Evolutionary conservation across 306 rosid species (phyloP), one percentile per base, ranked within the genome.

Genomic region (Gastrolobium bilobum): DNA sequence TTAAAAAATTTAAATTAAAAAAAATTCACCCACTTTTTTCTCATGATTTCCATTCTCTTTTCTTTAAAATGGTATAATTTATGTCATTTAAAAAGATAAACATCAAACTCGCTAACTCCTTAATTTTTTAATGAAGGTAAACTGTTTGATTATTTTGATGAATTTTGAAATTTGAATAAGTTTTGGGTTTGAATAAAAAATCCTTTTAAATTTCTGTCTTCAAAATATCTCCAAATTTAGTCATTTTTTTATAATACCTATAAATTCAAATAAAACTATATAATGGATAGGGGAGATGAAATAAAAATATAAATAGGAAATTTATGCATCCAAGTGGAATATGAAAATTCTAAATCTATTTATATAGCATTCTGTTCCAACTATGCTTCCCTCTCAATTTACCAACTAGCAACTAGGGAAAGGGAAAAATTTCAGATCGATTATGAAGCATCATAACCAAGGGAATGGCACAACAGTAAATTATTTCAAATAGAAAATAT

Each of bases 401-500:
- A 20, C 69, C 58, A 44, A 33, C 26, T 29, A 35, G 20, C 6
- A 7, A 30, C 7, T 64, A 43, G 8, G 8, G 71, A 31, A 43
- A 8, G 2, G 69, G 2, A 6, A 5, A 11, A 33, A n/a, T 13
- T 69, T 8, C 77, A 40, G 11, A 51, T 10, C 65, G 26, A 39
- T 7, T 57, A 6, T 6, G 5, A 9, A 37, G 7, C 5, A 47
- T 62, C 26, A 20, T 20, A 20, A 4, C 38, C 10, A 15, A 43
- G 37, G 52, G 34, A 54, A 64, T 8, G 30, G 1, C 7, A 2
- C 20, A 47, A 34, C 2, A 10, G 10, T 20, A 9, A 33, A 73
- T 74, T 58, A n/a, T 7, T 44, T 29, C 10, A 37, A n/a, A 59
- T 10, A 43, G 11, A 69, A 67, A 59, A 79, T n/a, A 37, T 13